phyloP scores from a whole-genome alignment of 2,329 filamentous ascomycete genomes.

The Aaosphaeria arxii region DNA sequence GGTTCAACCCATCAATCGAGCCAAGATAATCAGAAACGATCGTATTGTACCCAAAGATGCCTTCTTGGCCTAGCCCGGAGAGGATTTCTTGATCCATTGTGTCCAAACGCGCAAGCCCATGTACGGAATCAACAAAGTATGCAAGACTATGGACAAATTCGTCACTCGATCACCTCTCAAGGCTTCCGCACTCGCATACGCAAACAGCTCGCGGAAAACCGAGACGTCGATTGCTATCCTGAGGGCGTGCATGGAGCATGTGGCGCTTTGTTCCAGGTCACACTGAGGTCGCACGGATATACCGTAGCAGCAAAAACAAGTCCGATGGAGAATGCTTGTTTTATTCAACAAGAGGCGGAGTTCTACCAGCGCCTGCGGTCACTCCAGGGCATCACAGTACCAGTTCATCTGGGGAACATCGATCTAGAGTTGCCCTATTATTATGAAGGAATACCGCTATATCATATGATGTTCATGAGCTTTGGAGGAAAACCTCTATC shows the following conservation, averaged over 20 bases:
- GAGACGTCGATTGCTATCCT: slow-evolving; percentile 18
- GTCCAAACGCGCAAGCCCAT: slow-evolving; percentile 34
- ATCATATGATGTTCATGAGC: background rate
- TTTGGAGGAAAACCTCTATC: background rate
- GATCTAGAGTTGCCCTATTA: slow-evolving; percentile 13
- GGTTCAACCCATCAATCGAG: too few relatives aligned
- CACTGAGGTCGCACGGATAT: slow-evolving; percentile 42
- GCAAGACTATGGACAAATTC: slow-evolving; percentile 13
- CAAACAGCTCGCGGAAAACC: slow-evolving; percentile 14
- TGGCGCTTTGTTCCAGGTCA: slow-evolving; percentile 42
- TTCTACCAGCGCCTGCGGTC: background rate
- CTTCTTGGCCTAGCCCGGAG: slow-evolving; percentile 10
- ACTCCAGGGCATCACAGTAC: background rate
- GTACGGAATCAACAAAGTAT: too few relatives aligned
- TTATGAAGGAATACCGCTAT: slow-evolving; percentile 9
- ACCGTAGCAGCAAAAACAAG: slow-evolving; percentile 45
- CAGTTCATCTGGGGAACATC: slow-evolving; percentile 6
- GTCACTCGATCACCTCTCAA: too few relatives aligned
- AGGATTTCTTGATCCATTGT: slow-evolving; percentile 8
- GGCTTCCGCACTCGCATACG: slow-evolving; percentile 29
- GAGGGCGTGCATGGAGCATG: slow-evolving; percentile 25
- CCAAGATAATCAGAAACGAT: too few relatives aligned
- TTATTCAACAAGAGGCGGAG: background rate
- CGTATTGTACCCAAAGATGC: slow-evolving; percentile 14
- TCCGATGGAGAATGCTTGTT: too few relatives aligned